Base-by-base conservation (phyloP, 2,329 filamentous ascomycete genomes). In the Aspergillus fischeri region DNA sequence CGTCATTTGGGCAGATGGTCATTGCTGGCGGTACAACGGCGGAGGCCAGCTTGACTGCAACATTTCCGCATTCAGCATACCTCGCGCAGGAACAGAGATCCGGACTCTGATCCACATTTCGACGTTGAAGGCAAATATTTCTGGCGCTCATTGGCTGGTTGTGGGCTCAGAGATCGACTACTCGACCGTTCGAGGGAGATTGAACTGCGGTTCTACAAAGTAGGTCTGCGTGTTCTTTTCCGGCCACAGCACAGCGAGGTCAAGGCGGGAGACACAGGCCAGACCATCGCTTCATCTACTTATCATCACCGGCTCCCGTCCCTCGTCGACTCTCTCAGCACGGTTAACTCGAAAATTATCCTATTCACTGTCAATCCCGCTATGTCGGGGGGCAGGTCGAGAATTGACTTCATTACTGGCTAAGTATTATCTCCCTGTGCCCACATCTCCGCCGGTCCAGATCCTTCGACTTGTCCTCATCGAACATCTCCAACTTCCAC, bases 381-480 rank as follows among this genome's bases (percentile, higher is more conserved):
- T 55, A 63, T 63, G 60, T 55, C 29, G 35, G 52, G 20, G 41
- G 38, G 24, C 51, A 54, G 24, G 49, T 28, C 27, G 52, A 49
- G 38, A 5, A 52, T 44, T 55, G 29, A 48, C 38, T 48, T 48
- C n/a, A 50, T 59, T 32, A 53, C 52, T 54, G 60, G 58, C 25
- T 63, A 57, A 59, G 32, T 14, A 38, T 7, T 38, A 17, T 38
- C 32, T 38, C 32, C 32, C 32, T 38, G 14, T 38, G 14, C 32
- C 32, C 32, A 35, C 54, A 51, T 54, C 52, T 53, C 25, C n/a
- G 24, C 25, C 11, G 8, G 8, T 29, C 32, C 44, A 17, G 27
- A n/a, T 35, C 35, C 21, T 32, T 25, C 53, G n/a, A 47, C 44
- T 11, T 47, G 44, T 21, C 44, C 44, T 47, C 44, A 47, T 25